Percentiles rank a stretch among this genome's conserved stretches.
Evolutionary conservation across 2,329 filamentous ascomycete genomes (phyloP).

Genomic region (Ceratocystis ficicola): DNA sequence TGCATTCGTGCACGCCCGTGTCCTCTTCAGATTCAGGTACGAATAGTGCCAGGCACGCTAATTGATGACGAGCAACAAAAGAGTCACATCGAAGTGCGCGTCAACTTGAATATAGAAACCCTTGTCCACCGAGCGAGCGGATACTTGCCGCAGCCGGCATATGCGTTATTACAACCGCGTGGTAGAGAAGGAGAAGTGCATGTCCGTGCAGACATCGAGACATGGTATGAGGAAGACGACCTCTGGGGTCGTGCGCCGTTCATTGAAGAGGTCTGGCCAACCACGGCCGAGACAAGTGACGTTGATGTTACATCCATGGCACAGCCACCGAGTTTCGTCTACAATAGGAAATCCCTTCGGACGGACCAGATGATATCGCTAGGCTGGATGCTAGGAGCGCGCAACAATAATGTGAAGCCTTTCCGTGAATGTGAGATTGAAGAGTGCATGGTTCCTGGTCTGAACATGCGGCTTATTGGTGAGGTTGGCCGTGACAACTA

Average conservation of each 20-base stretch:
- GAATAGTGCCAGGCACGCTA: neutral
- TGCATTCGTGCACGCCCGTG: slow-evolving; percentile 16
- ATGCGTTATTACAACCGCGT: neutral
- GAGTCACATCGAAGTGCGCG: slow-evolving; percentile 18
- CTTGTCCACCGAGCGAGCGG: slow-evolving; percentile 23
- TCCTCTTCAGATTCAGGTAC: slow-evolving; percentile 18
- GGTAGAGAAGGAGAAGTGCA: neutral
- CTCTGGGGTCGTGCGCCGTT: slow-evolving; percentile 5
- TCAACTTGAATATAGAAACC: slow-evolving; percentile 22
- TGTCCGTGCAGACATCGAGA: slow-evolving; percentile 2
- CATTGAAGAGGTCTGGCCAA: slow-evolving; percentile 13
- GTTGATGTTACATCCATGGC: neutral
- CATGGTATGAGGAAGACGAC: slow-evolving; percentile 12
- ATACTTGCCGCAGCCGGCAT: slow-evolving; percentile 20
- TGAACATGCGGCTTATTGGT: slow-evolving; percentile 30
- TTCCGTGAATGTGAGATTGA: slow-evolving; percentile 31
- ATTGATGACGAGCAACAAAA: neutral
- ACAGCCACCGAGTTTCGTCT: slow-evolving; percentile 23
- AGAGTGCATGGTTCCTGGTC: slow-evolving; percentile 29
- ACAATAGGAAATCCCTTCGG: slow-evolving; percentile 21
- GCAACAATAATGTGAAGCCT: slow-evolving; percentile 23
- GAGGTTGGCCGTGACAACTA: slow-evolving; percentile 26
- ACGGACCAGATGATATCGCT: slow-evolving; percentile 25
- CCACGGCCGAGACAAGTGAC: neutral
- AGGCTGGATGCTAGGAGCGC: slow-evolving; percentile 25